Conservation (phyloP, 208 protist species). For the Wallacemonas sp. region DNA sequence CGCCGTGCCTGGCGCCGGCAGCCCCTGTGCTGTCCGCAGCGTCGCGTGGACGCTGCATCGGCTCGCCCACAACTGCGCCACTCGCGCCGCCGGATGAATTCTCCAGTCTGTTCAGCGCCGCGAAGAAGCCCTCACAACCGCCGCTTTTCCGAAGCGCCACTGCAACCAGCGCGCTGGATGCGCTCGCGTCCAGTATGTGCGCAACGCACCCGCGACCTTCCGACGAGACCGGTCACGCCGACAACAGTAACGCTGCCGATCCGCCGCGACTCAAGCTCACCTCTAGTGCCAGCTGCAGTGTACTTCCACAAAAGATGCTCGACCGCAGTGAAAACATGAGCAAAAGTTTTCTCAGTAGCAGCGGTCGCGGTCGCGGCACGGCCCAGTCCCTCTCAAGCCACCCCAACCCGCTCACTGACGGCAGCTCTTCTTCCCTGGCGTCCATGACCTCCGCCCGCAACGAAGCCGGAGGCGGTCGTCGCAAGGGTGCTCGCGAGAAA, state of each 20-base stretch:
- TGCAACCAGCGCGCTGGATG: neutral
- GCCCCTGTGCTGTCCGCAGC: neutral
- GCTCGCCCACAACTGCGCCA: slow-evolving; percentile 6
- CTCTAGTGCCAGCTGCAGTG: neutral
- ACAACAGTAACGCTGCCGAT: neutral
- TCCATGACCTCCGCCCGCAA: slow-evolving; percentile 21
- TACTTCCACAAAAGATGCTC: neutral
- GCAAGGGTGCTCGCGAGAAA: slow-evolving; percentile 21
- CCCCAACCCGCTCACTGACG: slow-evolving; percentile 7
- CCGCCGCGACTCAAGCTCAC: neutral
- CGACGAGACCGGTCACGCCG: too few species aligned
- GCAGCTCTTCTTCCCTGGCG: slow-evolving; percentile 30
- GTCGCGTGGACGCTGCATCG: too few species aligned
- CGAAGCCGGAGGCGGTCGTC: neutral
- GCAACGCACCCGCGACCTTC: too few species aligned
- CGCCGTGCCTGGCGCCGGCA: neutral
- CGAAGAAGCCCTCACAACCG: slow-evolving; percentile 2
- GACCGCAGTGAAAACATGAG: neutral
- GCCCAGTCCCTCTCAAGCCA: neutral
- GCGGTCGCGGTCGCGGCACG: neutral
- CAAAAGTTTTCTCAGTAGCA: too few species aligned
- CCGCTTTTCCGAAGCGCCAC: slow-evolving; percentile 9
- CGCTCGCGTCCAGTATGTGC: slow-evolving; percentile 1
- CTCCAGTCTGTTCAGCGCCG: slow-evolving; percentile 25
- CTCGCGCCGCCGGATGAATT: slow-evolving; percentile 17